Conservation (phyloP, 345 rosid species). For the Salix caprea region DNA sequence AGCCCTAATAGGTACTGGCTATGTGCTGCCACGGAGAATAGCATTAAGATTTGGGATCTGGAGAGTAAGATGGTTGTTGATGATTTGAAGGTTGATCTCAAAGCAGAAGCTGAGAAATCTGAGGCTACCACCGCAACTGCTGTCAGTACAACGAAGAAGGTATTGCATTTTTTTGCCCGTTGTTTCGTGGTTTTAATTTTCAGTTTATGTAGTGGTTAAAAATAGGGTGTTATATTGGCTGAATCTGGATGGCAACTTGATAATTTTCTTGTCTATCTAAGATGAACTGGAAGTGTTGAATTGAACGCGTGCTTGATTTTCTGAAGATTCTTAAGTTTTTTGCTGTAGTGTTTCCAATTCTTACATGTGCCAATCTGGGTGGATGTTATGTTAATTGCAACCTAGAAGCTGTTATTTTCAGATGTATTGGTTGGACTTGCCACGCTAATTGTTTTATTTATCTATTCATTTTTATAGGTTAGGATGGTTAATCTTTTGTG, state of each 20-base stretch:
- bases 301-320: not conserved
- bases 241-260: not conserved
- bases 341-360: no score
- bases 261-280: no score
- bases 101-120: conserved; percentile 84
- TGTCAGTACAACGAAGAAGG: conserved; percentile 56
- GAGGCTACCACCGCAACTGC: conserved; percentile 47
- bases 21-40: conserved; percentile 87
- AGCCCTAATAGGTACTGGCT: conserved; percentile 99
- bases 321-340: no score
- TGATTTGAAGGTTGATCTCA: conserved; percentile 94
- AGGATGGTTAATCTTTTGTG: no score
- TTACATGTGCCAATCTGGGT: not conserved
- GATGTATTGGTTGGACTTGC: not conserved
- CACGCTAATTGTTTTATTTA: not conserved
- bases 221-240: not conserved
- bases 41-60: conserved; percentile 98
- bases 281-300: not conserved
- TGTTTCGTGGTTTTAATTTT: not conserved
- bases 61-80: conserved; percentile 95
- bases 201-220: not conserved
- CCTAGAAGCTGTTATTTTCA: not conserved
- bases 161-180: conserved; percentile 1
- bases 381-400: not conserved
- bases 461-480: not conserved